phyloP scores from a whole-genome alignment of 257 asterid genomes.

The Jasminum sambac region DNA sequence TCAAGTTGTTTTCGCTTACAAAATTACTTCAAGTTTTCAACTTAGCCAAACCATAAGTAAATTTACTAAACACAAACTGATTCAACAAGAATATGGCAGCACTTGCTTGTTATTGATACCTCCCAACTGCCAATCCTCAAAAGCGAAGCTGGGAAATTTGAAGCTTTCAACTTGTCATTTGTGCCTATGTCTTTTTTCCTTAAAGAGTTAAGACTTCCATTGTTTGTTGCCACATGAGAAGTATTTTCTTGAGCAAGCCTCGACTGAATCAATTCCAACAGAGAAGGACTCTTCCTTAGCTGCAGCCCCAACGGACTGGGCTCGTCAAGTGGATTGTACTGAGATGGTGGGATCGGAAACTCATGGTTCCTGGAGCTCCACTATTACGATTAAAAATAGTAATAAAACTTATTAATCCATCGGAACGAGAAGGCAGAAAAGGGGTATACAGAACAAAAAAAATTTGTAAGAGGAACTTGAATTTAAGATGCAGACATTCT shows the following conservation, averaged over 20 bases:
- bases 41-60: background rate
- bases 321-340: constrained; percentile 49
- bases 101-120: constrained; percentile 28
- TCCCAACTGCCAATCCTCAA: constrained; percentile 49
- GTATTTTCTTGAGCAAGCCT: constrained; percentile 37
- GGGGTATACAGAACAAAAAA: background rate
- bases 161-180: constrained; percentile 47
- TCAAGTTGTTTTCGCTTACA: background rate
- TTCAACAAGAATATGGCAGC: background rate
- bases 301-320: constrained; percentile 58
- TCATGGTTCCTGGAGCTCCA: constrained; percentile 31
- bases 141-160: constrained; percentile 41
- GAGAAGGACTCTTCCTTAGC: constrained; percentile 53
- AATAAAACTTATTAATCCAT: background rate
- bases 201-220: constrained; percentile 6
- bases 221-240: constrained; percentile 18
- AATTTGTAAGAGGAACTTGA: background rate
- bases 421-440: background rate
- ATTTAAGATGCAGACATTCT: background rate
- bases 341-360: constrained; percentile 27
- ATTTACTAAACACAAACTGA: background rate
- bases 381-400: constrained; percentile 6
- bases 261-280: constrained; percentile 51
- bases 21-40: background rate
- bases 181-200: constrained; percentile 27